A percentile compares a stretch with the other conserved stretches of the same genome.
Conservation (phyloP, 345 rosid genomes). For the Excoecaria cochinchinensis region DNA sequence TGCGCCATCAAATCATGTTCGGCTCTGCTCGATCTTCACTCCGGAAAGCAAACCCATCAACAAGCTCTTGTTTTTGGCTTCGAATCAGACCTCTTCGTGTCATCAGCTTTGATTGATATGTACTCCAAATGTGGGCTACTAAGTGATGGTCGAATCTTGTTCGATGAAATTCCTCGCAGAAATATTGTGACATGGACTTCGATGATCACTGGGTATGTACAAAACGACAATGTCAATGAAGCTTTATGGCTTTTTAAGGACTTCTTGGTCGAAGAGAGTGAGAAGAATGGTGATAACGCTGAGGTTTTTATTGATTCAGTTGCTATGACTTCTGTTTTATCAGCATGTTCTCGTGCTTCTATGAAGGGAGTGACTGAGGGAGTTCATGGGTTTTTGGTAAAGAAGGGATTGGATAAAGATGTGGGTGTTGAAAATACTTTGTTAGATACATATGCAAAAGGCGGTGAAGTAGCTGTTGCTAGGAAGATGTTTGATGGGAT, state of each 20-base stretch:
- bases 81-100: constrained; percentile 66
- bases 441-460: constrained; percentile 79
- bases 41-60: constrained; percentile 80
- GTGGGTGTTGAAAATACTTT: constrained; percentile 64
- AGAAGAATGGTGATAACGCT: constrained; percentile 18
- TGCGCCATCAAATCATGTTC: constrained; percentile 88
- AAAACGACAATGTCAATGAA: constrained; percentile 47
- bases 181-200: constrained; percentile 86
- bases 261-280: constrained; percentile 52
- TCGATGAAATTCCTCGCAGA: constrained; percentile 72
- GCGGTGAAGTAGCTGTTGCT: constrained; percentile 47
- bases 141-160: constrained; percentile 56
- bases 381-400: constrained; percentile 56
- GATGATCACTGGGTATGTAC: constrained; percentile 72
- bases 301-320: constrained; percentile 50
- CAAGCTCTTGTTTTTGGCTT: constrained; percentile 72
- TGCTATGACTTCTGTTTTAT: constrained; percentile 66
- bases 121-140: constrained; percentile 63
- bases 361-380: constrained; percentile 51
- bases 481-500: constrained; percentile 69
- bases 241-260: constrained; percentile 70
- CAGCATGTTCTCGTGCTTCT: constrained; percentile 68
- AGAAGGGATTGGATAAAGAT: constrained; percentile 57
- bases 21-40: constrained; percentile 59
- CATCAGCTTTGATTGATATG: constrained; percentile 75